Evolutionary conservation across 2,329 filamentous ascomycete species (phyloP), one percentile per base, ranked within the genome.

Genomic region (Xylaria sp.): DNA sequence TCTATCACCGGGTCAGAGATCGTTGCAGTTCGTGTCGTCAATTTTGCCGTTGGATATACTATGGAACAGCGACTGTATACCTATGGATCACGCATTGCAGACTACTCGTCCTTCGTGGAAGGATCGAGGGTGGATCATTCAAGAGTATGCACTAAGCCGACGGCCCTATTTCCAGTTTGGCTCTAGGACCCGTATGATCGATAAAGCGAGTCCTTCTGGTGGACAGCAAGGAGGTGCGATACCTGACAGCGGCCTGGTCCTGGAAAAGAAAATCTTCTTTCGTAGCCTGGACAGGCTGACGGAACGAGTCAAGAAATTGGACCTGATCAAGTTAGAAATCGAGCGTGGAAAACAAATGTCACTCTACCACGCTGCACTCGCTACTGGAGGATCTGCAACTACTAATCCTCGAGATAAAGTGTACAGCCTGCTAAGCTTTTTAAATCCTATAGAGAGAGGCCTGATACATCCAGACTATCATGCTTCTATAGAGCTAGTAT

Each of bases 81-180:
- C 36, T 28, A 57, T 57, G 53, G 53, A 57, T 18, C 36, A 57
- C n/a, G 53, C 53, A 28, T n/a, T 57, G 30, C 20, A 57, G 15
- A 57, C 53, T 57, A 57, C 53, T 6, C 41, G 20, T n/a, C 53
- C 53, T 5, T 57, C 53, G 23, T 57, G 53, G 53, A 57, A 57
- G 23, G 36, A 57, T n/a, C 53, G 53, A 7, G 53, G 53, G 10
- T 57, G 53, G 53, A 43, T 43, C 15, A 57, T 57, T 13, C 53
- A 57, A 13, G 53, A 57, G 23, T 57, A 57, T 57, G 53, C 23
- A 12, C 23, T 57, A 9, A 57, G 53, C 10, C 34, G 53, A 28
- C 53, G 23, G 23, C 25, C 53, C n/a, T 57, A 43, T 28, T 57
- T 57, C 34, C 53, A 57, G 15, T 57, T 57, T 43, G 53, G 53